Evolutionary conservation across 805 yeast genomes (phyloP), one percentile per base, ranked within the genome.

Genomic region (Kazachstania bromeliacearum): DNA sequence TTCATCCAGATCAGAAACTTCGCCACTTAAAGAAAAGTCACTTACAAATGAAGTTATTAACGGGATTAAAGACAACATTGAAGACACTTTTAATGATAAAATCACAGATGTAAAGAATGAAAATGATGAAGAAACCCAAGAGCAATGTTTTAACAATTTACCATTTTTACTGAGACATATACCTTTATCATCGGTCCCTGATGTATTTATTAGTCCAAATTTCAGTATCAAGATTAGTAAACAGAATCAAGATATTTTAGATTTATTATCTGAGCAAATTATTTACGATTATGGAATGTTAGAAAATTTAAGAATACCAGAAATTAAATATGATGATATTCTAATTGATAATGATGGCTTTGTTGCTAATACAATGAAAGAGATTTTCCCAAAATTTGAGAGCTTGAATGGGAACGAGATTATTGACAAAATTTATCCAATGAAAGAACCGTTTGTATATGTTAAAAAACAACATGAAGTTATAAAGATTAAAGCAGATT

Each of bases 81-180:
- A 31, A 7, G 34, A 31, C 12, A 13, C 12, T 7, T 21, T 19
- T 8, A 26, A 39, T 36, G 21, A 28, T 28, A 13, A 20, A 16
- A 6, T 13, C n/a, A 14, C 10, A 16, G n/a, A 5, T 6, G 27
- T 16, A 7, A 22, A 31, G 10, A 15, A 22, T 2, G 34, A 23
- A 12, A 7, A 12, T n/a, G 24, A 19, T 12, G 29, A 26, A 26
- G 29, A 26, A 13, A 22, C 25, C 25, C 13, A 18, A 29, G n/a
- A 31, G 16, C 18, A 9, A 32, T 44, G 55, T 3, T 69, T 83
- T 5, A 80, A 78, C 44, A 77, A 78, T 57, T 55, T 81, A 23
- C 88, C 87, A 2, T 74, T 82, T 56, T 64, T 82, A 8, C 55
- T 82, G 19, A 60, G 88, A 40, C 73, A 77, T 28, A 71, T 79